Conservation (phyloP, 768 basidiomycete species). For the Lepiota subincarnata region DNA sequence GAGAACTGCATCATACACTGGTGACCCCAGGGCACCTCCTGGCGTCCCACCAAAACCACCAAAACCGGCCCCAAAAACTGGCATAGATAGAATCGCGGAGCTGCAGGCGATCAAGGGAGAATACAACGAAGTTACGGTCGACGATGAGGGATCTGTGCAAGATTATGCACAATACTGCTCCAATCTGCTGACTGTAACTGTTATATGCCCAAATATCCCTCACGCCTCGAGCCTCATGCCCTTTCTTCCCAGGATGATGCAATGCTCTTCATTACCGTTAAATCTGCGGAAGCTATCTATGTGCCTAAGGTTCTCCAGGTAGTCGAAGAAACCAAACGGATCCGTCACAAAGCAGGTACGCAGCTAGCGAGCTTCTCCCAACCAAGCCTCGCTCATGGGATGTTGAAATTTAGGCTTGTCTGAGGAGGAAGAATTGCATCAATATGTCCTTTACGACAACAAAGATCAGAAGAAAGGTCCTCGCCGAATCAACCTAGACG, state of each 20-base stretch:
- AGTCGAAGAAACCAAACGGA: conserved; percentile 76
- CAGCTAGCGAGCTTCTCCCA: background rate
- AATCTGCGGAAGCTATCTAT: conserved; percentile 55
- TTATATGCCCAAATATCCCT: background rate
- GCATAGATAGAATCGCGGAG: conserved; percentile 68
- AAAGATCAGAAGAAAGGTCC: conserved; percentile 47
- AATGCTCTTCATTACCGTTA: conserved; percentile 74
- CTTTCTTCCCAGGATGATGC: conserved; percentile 58
- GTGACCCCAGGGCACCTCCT: conserved; percentile 15
- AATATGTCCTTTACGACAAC: conserved; percentile 74
- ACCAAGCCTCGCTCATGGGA: background rate
- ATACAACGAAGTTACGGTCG: conserved; percentile 70
- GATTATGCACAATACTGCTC: conserved; percentile 72
- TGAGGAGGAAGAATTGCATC: conserved; percentile 62
- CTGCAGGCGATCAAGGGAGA: conserved; percentile 63
- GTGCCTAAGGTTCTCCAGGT: conserved; percentile 80
- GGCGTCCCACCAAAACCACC: conserved; percentile 41
- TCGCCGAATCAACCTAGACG: conserved; percentile 66
- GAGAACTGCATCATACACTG: conserved; percentile 5
- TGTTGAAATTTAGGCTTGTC: conserved; percentile 28
- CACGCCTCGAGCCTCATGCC: background rate
- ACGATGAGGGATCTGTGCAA: conserved; percentile 55
- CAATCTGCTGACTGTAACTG: conserved; percentile 54
- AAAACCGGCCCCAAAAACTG: conserved; percentile 59
- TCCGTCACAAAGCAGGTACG: conserved; percentile 69